phyloP scores from a whole-genome alignment of 352 stramenopile genomes.

The Globisporangium mamillatum region DNA sequence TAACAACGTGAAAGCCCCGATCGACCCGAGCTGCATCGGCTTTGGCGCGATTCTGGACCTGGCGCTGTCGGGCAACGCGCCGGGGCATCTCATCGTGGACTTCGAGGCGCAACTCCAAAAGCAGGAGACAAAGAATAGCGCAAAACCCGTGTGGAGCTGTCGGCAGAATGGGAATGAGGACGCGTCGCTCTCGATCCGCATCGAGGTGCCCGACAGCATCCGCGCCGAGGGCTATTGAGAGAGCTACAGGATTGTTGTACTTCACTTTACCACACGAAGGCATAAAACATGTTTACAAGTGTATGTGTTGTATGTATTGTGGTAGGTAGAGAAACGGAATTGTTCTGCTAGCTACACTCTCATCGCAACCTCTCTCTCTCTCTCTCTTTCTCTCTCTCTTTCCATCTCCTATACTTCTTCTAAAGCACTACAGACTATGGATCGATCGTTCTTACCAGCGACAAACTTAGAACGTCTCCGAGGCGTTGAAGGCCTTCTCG shows the following conservation, averaged over 20 bases:
- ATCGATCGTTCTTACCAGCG: neutral
- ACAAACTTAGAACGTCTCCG: slow-evolving; percentile 14
- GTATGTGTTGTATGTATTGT: slow-evolving; percentile 2
- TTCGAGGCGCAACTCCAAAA: slow-evolving; percentile 51
- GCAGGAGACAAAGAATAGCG: slow-evolving; percentile 42
- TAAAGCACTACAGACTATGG: neutral
- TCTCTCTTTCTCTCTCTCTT: neutral
- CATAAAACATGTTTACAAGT: neutral
- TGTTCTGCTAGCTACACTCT: neutral
- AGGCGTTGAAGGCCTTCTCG: slow-evolving; percentile 54
- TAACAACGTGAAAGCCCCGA: slow-evolving; percentile 6
- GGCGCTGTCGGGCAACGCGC: slow-evolving; percentile 40
- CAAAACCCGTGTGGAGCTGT: slow-evolving; percentile 40
- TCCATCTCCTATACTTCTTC: neutral
- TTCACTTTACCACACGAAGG: too few relatives aligned
- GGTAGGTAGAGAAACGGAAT: neutral
- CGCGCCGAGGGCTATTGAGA: neutral
- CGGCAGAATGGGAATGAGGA: slow-evolving; percentile 27
- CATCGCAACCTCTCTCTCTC: neutral
- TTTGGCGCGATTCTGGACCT: slow-evolving; percentile 74
- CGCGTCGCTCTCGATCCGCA: slow-evolving; percentile 45
- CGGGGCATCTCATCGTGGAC: slow-evolving; percentile 36
- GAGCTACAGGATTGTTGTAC: too few relatives aligned
- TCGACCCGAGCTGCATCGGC: slow-evolving; percentile 42
- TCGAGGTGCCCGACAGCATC: slow-evolving; percentile 15